These are phyloP conservation scores for Kwoniella shandongensis DNA, from an alignment of 768 basidiomycete genomes.

Conservation along the genomic window DNA sequence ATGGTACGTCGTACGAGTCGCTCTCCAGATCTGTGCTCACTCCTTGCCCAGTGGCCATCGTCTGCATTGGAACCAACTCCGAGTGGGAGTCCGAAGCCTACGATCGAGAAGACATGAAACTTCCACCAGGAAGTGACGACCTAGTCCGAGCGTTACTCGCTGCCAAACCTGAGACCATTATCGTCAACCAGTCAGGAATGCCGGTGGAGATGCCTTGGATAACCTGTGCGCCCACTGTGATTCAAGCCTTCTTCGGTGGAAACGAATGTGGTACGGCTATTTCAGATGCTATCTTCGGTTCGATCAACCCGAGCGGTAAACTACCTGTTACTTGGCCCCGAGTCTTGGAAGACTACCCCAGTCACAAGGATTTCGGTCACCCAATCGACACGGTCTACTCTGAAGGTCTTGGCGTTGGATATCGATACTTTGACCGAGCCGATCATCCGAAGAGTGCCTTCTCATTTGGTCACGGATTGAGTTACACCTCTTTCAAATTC, in stretches of 20 bases:
- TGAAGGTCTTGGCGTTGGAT: slow-evolving; percentile 51
- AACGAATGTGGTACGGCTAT: slow-evolving; percentile 48
- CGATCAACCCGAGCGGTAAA: slow-evolving; percentile 43
- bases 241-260: slow-evolving; percentile 59
- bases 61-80: slow-evolving; percentile 63
- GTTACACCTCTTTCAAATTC: slow-evolving; percentile 44
- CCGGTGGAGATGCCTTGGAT: slow-evolving; percentile 73
- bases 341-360: slow-evolving; percentile 25
- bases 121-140: slow-evolving; percentile 38
- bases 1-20: slow-evolving; percentile 47
- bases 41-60: slow-evolving; percentile 60
- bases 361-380: slow-evolving; percentile 28
- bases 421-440: slow-evolving; percentile 48
- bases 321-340: slow-evolving; percentile 34
- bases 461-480: slow-evolving; percentile 50
- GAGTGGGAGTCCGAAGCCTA: slow-evolving; percentile 77
- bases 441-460: slow-evolving; percentile 32
- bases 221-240: slow-evolving; percentile 58
- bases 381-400: slow-evolving; percentile 36
- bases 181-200: slow-evolving; percentile 41
- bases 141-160: slow-evolving; percentile 43
- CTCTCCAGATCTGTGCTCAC: too few species aligned
- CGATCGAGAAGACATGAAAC: slow-evolving; percentile 65
- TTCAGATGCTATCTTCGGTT: slow-evolving; percentile 48
- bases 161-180: slow-evolving; percentile 35